These are phyloP conservation scores for Penicillium riverlandense DNA, from an alignment of 495 filamentous ascomycete species.

Conservation along the genomic window DNA sequence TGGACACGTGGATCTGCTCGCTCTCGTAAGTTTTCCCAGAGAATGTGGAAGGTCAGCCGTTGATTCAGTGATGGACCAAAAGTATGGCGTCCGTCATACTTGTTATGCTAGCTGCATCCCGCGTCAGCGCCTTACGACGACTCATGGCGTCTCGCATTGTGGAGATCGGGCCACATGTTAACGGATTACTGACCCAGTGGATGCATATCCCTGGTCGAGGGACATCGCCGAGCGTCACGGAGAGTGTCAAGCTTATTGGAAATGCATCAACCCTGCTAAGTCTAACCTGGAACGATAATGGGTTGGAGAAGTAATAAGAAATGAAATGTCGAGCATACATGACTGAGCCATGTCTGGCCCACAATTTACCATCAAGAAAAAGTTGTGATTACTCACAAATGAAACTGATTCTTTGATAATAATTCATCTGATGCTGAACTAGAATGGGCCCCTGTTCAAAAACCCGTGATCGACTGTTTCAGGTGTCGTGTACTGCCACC, in stretches of 20 bases:
- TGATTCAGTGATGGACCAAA: too few species aligned
- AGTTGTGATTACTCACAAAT: too few species aligned
- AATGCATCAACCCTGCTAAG: slow-evolving; percentile 21
- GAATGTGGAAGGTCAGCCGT: too few species aligned
- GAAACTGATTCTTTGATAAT: too few species aligned
- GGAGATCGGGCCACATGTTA: slow-evolving; percentile 14
- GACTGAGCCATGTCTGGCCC: too few species aligned
- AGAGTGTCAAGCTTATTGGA: slow-evolving; percentile 10
- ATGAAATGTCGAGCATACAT: too few species aligned
- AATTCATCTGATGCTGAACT: too few species aligned
- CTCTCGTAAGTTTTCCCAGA: slow-evolving; percentile 27
- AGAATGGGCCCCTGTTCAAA: too few species aligned
- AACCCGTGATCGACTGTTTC: too few species aligned
- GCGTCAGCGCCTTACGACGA: slow-evolving; percentile 2
- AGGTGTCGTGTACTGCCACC: too few species aligned
- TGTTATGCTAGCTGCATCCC: slow-evolving; percentile 11
- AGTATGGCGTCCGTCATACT: slow-evolving; percentile 20
- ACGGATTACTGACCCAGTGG: slow-evolving; percentile 9
- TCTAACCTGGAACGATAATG: not conserved
- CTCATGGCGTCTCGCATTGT: slow-evolving; percentile 6
- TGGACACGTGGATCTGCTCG: slow-evolving; percentile 44
- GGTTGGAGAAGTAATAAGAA: not conserved
- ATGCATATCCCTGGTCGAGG: slow-evolving; percentile 9
- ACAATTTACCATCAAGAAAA: too few species aligned
- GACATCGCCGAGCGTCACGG: slow-evolving; percentile 17